These are phyloP conservation scores for Oxytropis ochrocephala DNA, from an alignment of 306 rosid genomes.

Conservation along the genomic window DNA sequence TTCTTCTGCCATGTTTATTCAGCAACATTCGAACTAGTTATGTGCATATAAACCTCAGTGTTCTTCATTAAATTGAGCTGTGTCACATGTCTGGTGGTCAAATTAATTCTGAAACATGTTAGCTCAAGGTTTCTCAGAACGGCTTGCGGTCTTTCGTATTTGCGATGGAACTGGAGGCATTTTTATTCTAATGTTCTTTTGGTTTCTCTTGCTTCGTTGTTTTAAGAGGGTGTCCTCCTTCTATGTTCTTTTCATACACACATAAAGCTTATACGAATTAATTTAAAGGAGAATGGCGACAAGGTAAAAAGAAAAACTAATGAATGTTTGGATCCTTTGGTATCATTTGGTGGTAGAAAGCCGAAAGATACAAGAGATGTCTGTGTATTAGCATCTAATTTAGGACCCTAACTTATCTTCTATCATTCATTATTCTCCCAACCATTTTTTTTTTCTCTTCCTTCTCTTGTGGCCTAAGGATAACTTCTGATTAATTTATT, in stretches of 20 bases:
- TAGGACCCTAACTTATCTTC: background rate
- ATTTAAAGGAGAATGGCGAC: background rate
- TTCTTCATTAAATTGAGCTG: background rate
- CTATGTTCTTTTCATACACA: background rate
- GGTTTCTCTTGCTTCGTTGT: background rate
- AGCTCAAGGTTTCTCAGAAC: background rate
- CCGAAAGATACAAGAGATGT: background rate
- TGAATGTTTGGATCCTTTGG: background rate
- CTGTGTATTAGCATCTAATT: background rate
- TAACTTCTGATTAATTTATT: slow-evolving; percentile 2
- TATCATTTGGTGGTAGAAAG: background rate
- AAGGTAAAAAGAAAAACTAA: background rate
- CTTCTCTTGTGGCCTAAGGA: slow-evolving; percentile 3
- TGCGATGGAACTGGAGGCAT: background rate
- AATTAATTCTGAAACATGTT: background rate
- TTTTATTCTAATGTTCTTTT: background rate
- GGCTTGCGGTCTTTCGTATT: background rate
- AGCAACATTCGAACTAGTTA: background rate
- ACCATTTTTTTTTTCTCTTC: background rate
- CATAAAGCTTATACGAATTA: background rate
- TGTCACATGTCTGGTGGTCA: background rate
- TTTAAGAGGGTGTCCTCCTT: background rate
- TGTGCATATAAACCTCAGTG: background rate
- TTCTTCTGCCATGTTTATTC: background rate
- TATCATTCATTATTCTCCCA: slow-evolving; percentile 3